Conservation (phyloP, 805 yeast genomes). For the Nakazawaea ishiwadae region DNA sequence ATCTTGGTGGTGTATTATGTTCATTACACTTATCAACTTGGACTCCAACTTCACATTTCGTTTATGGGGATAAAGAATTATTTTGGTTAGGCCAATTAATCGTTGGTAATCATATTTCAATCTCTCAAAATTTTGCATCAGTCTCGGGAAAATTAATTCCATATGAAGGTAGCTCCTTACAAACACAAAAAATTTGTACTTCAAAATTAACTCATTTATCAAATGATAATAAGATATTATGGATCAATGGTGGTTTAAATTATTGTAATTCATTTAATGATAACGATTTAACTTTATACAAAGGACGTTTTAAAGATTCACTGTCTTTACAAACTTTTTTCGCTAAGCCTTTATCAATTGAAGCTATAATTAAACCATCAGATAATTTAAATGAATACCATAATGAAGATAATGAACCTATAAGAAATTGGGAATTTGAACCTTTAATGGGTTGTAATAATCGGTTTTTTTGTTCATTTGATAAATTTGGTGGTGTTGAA, state of each 20-base stretch:
- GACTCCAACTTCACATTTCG: constrained; percentile 27
- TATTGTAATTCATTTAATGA: constrained; percentile 27
- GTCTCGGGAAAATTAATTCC: constrained; percentile 17
- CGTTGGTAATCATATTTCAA: constrained; percentile 38
- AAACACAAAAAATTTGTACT: constrained; percentile 29
- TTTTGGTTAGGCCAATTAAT: constrained; percentile 67
- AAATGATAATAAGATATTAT: constrained; percentile 30
- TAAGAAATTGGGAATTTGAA: constrained; percentile 8
- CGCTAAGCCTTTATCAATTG: constrained; percentile 19
- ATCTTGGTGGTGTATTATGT: constrained; percentile 43
- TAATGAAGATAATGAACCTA: constrained; percentile 5
- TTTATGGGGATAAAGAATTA: constrained; percentile 78
- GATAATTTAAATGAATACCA: constrained; percentile 5
- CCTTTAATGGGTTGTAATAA: constrained; percentile 6
- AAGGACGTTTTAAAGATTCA: constrained; percentile 20
- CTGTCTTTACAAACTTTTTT: constrained; percentile 22
- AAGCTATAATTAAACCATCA: constrained; percentile 27
- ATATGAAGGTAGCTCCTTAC: background rate
- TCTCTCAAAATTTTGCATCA: constrained; percentile 17
- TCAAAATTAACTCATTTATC: constrained; percentile 35
- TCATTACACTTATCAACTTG: constrained; percentile 37
- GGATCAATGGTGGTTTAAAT: constrained; percentile 36
- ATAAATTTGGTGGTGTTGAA: constrained; percentile 10
- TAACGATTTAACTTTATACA: constrained; percentile 15
- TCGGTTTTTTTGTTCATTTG: constrained; percentile 10